These are phyloP conservation scores for Dalbergia oliveri DNA, from an alignment of 306 rosid genomes.

Conservation along the genomic window DNA sequence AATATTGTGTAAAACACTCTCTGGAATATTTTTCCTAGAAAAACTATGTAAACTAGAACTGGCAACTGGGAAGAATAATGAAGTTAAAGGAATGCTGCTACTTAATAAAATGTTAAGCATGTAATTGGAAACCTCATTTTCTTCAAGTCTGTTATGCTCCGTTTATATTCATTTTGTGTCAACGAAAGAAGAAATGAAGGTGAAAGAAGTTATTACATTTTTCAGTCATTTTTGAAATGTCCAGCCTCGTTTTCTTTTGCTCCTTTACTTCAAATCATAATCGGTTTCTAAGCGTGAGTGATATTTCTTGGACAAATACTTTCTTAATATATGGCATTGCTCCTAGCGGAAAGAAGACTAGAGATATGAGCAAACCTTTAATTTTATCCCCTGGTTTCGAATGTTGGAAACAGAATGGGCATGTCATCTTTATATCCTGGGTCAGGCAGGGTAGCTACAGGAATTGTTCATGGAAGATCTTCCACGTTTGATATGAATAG, in stretches of 20 bases:
- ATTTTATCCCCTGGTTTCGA: too few species aligned
- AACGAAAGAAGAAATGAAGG: not conserved
- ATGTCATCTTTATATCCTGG: too few species aligned
- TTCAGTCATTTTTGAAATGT: too few species aligned
- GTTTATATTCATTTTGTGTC: not conserved
- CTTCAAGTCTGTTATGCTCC: not conserved
- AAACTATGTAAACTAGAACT: not conserved
- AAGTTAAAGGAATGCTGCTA: not conserved
- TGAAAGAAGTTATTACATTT: too few species aligned
- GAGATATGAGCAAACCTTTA: too few species aligned
- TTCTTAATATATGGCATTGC: too few species aligned
- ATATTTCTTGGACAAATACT: too few species aligned
- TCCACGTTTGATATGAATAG: conserved; percentile 35
- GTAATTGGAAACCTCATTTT: not conserved
- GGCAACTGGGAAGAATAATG: not conserved
- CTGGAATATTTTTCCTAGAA: not conserved
- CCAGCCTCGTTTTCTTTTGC: too few species aligned
- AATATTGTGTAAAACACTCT: not conserved
- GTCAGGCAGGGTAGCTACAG: not conserved
- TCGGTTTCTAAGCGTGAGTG: too few species aligned
- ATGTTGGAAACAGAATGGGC: too few species aligned
- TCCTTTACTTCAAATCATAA: too few species aligned
- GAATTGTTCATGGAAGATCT: conserved; percentile 28
- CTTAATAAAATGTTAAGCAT: conserved; percentile 2
- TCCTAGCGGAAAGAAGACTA: too few species aligned